phyloP scores from a whole-genome alignment of 768 basidiomycete species.

The Guyanaporus albipodus region DNA sequence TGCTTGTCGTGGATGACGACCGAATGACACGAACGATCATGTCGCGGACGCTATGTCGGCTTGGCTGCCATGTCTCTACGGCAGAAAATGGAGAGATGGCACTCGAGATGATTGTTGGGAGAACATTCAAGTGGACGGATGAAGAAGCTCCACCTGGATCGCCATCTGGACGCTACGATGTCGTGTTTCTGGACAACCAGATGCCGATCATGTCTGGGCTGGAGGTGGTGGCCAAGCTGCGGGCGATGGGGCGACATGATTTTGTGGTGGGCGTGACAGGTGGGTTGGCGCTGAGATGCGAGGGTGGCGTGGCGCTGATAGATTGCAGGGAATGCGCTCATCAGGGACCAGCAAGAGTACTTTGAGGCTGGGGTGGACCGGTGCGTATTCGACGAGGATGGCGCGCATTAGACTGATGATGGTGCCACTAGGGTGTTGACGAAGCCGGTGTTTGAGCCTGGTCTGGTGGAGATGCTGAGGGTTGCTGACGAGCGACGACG shows the following conservation, averaged over 20 bases:
- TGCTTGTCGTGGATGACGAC: constrained; percentile 85
- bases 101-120: constrained; percentile 63
- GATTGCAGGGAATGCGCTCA: constrained; percentile 48
- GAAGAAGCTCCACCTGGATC: neutral
- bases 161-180: constrained; percentile 31
- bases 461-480: constrained; percentile 38
- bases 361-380: constrained; percentile 70
- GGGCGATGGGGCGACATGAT: constrained; percentile 61
- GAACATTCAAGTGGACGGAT: constrained; percentile 1
- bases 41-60: constrained; percentile 70
- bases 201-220: constrained; percentile 82
- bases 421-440: constrained; percentile 57
- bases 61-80: constrained; percentile 73
- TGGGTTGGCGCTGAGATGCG: constrained; percentile 15
- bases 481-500: constrained; percentile 41
- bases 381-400: constrained; percentile 38
- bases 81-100: constrained; percentile 85
- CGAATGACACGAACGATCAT: constrained; percentile 74
- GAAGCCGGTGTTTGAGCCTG: constrained; percentile 70
- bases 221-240: constrained; percentile 58
- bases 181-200: constrained; percentile 67
- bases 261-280: constrained; percentile 84
- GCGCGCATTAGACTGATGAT: neutral
- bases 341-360: constrained; percentile 70
- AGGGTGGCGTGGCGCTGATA: constrained; percentile 5